Evolutionary conservation across 2,329 filamentous ascomycete species (phyloP).

Genomic region (Neonectria sp.): DNA sequence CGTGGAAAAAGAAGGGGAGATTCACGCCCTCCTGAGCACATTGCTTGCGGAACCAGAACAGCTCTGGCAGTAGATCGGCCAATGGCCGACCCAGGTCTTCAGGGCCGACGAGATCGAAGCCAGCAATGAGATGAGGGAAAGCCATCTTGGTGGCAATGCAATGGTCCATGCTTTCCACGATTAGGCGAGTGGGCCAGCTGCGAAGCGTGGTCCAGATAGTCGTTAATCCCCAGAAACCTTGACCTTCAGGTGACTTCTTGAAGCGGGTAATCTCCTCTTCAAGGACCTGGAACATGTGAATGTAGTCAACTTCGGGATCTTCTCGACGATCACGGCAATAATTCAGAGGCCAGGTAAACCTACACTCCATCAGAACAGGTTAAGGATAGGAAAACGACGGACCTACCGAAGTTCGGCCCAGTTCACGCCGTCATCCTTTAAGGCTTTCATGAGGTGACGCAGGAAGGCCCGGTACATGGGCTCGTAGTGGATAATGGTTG

Average conservation of each 20-base stretch:
- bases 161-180: slow-evolving; percentile 87
- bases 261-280: slow-evolving; percentile 86
- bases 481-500: slow-evolving; percentile 88
- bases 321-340: slow-evolving; percentile 78
- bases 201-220: slow-evolving; percentile 89
- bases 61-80: slow-evolving; percentile 82
- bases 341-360: slow-evolving; percentile 80
- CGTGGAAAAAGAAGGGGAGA: slow-evolving; percentile 96
- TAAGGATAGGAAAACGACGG: neutral
- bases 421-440: slow-evolving; percentile 85
- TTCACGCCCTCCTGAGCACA: slow-evolving; percentile 84
- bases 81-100: slow-evolving; percentile 86
- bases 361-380: slow-evolving; percentile 40
- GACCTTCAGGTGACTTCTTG: slow-evolving; percentile 78
- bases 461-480: slow-evolving; percentile 88
- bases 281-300: slow-evolving; percentile 79
- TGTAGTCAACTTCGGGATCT: slow-evolving; percentile 76
- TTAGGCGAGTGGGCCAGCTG: slow-evolving; percentile 71
- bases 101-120: slow-evolving; percentile 92
- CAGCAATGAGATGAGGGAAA: slow-evolving; percentile 85
- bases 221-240: slow-evolving; percentile 86
- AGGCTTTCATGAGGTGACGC: slow-evolving; percentile 76
- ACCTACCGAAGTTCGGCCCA: slow-evolving; percentile 83
- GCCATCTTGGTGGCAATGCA: slow-evolving; percentile 87
- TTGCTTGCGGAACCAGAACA: slow-evolving; percentile 94